These are phyloP conservation scores for Melanogaster broomeanus DNA, from an alignment of 768 basidiomycete genomes.

Conservation along the genomic window DNA sequence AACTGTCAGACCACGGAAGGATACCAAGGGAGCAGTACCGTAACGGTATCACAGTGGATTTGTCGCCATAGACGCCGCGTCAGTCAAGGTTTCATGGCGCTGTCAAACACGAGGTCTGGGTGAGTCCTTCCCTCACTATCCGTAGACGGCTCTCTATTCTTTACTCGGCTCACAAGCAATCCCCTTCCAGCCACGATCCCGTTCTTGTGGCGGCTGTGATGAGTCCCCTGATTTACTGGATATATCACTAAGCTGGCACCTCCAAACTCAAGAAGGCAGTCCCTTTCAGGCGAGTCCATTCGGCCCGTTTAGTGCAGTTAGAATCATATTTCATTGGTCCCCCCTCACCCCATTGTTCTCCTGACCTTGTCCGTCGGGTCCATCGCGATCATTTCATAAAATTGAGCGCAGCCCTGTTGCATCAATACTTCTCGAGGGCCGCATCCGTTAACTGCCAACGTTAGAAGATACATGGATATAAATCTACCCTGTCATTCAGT, in stretches of 20 bases:
- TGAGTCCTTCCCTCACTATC: slow-evolving; percentile 27
- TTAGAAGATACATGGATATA: slow-evolving; percentile 32
- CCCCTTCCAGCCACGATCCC: slow-evolving; percentile 29
- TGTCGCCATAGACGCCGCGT: slow-evolving; percentile 32
- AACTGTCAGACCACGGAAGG: slow-evolving; percentile 27
- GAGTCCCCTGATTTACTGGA: slow-evolving; percentile 34
- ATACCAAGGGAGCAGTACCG: slow-evolving; percentile 30
- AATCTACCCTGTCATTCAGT: slow-evolving; percentile 25
- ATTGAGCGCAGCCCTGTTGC: slow-evolving; percentile 27
- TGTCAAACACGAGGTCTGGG: slow-evolving; percentile 34
- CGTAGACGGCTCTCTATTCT: slow-evolving; percentile 16
- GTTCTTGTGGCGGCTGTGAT: slow-evolving; percentile 8
- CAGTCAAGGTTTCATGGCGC: slow-evolving; percentile 37
- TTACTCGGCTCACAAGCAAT: slow-evolving; percentile 21
- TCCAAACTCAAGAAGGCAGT: slow-evolving; percentile 18
- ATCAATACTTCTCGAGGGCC: slow-evolving; percentile 31
- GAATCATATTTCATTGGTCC: slow-evolving; percentile 36
- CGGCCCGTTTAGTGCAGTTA: slow-evolving; percentile 15
- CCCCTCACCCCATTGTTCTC: slow-evolving; percentile 26
- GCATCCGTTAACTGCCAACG: slow-evolving; percentile 29
- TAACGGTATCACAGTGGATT: slow-evolving; percentile 22
- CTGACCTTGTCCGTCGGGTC: slow-evolving; percentile 22
- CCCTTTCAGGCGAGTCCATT: slow-evolving; percentile 19
- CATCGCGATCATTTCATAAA: slow-evolving; percentile 36
- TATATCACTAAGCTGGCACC: slow-evolving; percentile 24